Evolutionary conservation across 768 basidiomycete species (phyloP), one percentile per base, ranked within the genome.

Genomic region (Mycena filopes): DNA sequence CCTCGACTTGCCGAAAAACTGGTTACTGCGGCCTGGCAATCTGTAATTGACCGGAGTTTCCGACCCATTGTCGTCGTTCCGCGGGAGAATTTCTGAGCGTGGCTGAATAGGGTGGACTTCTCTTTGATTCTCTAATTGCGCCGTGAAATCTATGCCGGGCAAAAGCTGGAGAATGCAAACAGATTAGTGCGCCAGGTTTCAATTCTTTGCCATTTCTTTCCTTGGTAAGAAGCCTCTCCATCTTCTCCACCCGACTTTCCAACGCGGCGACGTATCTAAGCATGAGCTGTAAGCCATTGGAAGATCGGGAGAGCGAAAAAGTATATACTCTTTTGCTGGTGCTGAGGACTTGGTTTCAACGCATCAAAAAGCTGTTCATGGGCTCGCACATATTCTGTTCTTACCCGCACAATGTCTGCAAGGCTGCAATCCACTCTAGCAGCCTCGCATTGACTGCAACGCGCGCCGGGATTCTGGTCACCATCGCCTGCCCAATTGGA

Each of bases 401-500:
- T 33, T 53, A 89, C 89, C 84, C 89, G 90, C 13, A 87, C 84
- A 26, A 87, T 84, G 75, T 90, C 88, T 63, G 85, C 82, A 71
- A 91, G 90, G 2, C 86, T 90, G 72, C 91, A 92, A 28, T 89
- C 86, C 41, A 83, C 75, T 46, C 84, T 81, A 57, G 80, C 84
- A 26, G 85, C 81, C 21, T 83, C 78, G 70, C 90, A 91, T 71
- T 89, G 89, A 8, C 84, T 86, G 69, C 90, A 92, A 46, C 80
- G 77, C 72, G 87, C 87, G 29, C 83, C 84, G 20, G 84, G 83
- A 84, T 84, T 86, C 70, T 86, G 85, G 4, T 84, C 88, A 69
- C 90, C 90, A 74, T 93, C 89, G 66, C 89, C 88, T 88, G 65
- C 33, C n/a, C 72, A 63, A 1, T 63, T 57, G 70, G 43, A 60